These are phyloP conservation scores for Dispira parvispora DNA, from an alignment of 192 early-diverging fungal genomes.

Conservation along the genomic window DNA sequence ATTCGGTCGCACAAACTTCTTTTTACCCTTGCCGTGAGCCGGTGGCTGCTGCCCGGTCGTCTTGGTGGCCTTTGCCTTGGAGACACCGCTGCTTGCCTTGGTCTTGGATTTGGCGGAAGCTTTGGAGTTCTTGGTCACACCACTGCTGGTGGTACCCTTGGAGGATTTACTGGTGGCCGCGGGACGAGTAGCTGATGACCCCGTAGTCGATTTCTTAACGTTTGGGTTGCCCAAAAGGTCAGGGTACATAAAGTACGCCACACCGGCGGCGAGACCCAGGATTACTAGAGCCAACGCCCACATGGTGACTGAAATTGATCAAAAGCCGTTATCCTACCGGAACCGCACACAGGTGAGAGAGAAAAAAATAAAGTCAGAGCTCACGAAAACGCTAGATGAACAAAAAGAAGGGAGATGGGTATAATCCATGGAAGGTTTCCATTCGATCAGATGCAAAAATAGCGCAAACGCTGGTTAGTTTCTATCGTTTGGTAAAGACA, in stretches of 20 bases:
- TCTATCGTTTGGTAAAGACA: too few species aligned
- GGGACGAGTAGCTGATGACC: too few species aligned
- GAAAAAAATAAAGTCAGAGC: too few species aligned
- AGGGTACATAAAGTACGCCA: conserved; percentile 4
- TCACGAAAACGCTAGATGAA: too few species aligned
- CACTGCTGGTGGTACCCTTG: neutral
- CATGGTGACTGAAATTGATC: neutral
- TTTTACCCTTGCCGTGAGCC: neutral
- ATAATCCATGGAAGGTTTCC: too few species aligned
- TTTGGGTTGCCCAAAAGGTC: neutral
- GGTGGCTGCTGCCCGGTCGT: neutral
- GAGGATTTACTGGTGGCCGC: too few species aligned
- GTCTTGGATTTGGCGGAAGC: neutral
- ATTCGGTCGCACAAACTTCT: neutral
- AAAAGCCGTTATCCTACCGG: too few species aligned
- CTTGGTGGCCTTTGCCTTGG: neutral
- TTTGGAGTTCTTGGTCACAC: neutral
- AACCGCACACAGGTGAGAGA: too few species aligned
- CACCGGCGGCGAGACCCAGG: neutral
- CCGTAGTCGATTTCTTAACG: too few species aligned
- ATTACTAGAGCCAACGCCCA: neutral
- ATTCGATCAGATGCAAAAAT: too few species aligned
- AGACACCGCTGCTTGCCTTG: neutral
- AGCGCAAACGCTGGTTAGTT: too few species aligned
- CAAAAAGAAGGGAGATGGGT: too few species aligned